Base-by-base conservation (phyloP, 2,329 filamentous ascomycete genomes). In the Aspergillus aculeatinus region DNA sequence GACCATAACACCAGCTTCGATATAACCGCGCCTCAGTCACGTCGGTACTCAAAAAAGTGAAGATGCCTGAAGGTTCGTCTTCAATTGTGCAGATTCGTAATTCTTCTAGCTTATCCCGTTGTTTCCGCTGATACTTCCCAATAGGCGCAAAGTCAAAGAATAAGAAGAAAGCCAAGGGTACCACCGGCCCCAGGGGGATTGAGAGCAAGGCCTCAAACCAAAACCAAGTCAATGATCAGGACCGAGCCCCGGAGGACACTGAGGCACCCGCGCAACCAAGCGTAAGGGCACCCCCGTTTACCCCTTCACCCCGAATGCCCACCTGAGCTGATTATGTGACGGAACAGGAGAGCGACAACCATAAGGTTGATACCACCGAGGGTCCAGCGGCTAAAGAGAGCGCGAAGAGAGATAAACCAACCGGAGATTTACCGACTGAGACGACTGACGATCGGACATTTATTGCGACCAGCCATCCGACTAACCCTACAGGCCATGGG, bases 141-240 rank as follows among this genome's bases (percentile, higher is more conserved):
- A 16, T 64, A 79, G 77, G 75, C 67, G 69, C 77, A 55, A 85
- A 80, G 69, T 82, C 82, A 69, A 86, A 83, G 76, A 84, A 81
- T 71, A 83, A 80, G 73, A 85, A 82, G 72, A 84, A 83, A 77
- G 86, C 83, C 74, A 84, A 84, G 75, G 76, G 76, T 64, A 74
- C 74, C 60, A 74, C 72, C 58, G 84, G 81, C 68, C 67, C 69
- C 21, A 77, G 79, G 60, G 70, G 73, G 42, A 61, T 72, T 6
- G 65, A 68, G 1, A 71, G 68, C 33, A 19, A 51, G 39, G 57
- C 59, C 53, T 65, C 66, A 53, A 35, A 55, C 58, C 25, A 51
- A 31, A 27, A 16, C 39, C n/a, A 29, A 25, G 42, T 33, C 19
- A 23, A 3, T 19, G 16, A 7, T 10, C 10, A 21, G 6, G 27